These are phyloP conservation scores for Baudoinia panamericana DNA, from an alignment of 495 filamentous ascomycete genomes.

Conservation along the genomic window DNA sequence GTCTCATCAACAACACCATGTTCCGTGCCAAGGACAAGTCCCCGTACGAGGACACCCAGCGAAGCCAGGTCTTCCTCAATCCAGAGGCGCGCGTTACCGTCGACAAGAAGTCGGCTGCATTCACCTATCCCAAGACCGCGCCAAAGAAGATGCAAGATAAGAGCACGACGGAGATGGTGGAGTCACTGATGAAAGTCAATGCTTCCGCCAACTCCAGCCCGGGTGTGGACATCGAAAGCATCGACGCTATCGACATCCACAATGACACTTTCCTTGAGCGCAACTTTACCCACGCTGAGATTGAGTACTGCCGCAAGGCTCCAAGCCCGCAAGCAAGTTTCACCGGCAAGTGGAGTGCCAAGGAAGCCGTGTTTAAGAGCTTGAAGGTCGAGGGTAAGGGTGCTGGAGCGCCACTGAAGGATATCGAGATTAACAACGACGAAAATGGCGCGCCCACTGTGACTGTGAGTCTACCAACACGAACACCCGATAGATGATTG, in stretches of 20 bases:
- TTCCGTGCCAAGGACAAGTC: slow-evolving; percentile 89
- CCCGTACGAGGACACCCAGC: slow-evolving; percentile 79
- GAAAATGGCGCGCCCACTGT: slow-evolving; percentile 72
- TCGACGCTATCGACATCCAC: slow-evolving; percentile 71
- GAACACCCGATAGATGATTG: not conserved
- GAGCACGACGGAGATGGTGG: slow-evolving; percentile 62
- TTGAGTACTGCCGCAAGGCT: slow-evolving; percentile 71
- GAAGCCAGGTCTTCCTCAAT: slow-evolving; percentile 81
- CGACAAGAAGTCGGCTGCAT: slow-evolving; percentile 69
- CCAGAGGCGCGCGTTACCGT: slow-evolving; percentile 75
- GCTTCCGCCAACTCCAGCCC: slow-evolving; percentile 65
- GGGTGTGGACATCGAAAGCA: slow-evolving; percentile 82
- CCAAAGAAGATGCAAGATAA: slow-evolving; percentile 39
- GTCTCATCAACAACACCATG: slow-evolving; percentile 89
- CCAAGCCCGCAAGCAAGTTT: slow-evolving; percentile 69
- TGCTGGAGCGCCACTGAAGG: slow-evolving; percentile 76
- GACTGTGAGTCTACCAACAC: slow-evolving; percentile 47
- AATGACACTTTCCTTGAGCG: slow-evolving; percentile 90
- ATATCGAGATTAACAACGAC: slow-evolving; percentile 81
- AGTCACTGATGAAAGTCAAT: slow-evolving; percentile 61
- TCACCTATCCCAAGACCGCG: slow-evolving; percentile 56
- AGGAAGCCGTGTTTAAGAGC: slow-evolving; percentile 97
- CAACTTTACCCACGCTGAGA: slow-evolving; percentile 79
- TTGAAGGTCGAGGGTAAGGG: slow-evolving; percentile 80
- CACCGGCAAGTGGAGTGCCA: slow-evolving; percentile 88